phyloP scores from a whole-genome alignment of 768 basidiomycete species.

The Leccinum boreale region DNA sequence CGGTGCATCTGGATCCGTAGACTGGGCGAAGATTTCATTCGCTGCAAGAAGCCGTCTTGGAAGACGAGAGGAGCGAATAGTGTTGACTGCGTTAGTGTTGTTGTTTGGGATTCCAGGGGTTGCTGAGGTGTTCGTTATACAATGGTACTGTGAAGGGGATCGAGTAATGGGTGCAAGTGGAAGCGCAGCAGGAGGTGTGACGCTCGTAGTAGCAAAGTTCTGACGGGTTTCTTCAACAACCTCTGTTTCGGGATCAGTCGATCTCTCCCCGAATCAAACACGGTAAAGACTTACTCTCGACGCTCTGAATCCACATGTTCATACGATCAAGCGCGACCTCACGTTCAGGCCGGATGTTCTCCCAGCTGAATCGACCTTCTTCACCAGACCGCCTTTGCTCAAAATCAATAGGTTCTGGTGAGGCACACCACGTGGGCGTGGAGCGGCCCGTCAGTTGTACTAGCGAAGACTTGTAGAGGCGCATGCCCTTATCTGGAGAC shows the following conservation, averaged over 20 bases:
- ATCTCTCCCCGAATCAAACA: background rate
- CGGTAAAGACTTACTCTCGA: constrained; percentile 61
- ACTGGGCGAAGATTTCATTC: constrained; percentile 63
- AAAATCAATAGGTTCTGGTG: constrained; percentile 31
- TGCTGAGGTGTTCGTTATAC: constrained; percentile 30
- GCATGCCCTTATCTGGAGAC: constrained; percentile 61
- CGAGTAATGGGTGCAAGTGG: constrained; percentile 59
- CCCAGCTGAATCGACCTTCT: constrained; percentile 34
- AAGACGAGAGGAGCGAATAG: constrained; percentile 40
- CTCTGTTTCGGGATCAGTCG: constrained; percentile 41
- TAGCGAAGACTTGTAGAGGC: constrained; percentile 64
- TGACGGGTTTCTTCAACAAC: constrained; percentile 80
- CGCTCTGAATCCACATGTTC: constrained; percentile 78
- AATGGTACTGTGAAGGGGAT: constrained; percentile 38
- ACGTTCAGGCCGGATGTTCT: constrained; percentile 31
- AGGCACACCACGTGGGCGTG: constrained; percentile 26
- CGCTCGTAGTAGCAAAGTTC: constrained; percentile 58
- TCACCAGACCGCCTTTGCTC: constrained; percentile 32
- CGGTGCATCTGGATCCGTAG: constrained; percentile 12
- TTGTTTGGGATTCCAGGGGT: constrained; percentile 19
- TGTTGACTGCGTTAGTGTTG: constrained; percentile 4
- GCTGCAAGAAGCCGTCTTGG: constrained; percentile 63
- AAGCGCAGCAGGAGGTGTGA: constrained; percentile 54
- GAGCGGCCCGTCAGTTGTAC: constrained; percentile 36
- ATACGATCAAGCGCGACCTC: constrained; percentile 54